Evolutionary conservation across 2,329 filamentous ascomycete genomes (phyloP), one percentile per base, ranked within the genome.

Genomic region (Zymoseptoria ardabiliae): DNA sequence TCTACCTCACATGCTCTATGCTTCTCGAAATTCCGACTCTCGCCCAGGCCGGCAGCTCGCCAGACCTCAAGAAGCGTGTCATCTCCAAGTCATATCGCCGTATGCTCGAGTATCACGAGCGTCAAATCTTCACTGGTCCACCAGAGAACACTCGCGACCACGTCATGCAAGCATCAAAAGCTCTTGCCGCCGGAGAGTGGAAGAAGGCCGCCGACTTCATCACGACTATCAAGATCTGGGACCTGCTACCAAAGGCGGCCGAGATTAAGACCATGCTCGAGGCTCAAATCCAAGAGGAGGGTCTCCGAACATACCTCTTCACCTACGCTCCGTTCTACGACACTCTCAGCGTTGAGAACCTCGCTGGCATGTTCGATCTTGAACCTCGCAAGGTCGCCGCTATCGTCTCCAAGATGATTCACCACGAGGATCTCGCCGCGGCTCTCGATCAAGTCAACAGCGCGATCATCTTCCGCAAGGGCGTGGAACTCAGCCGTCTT

Each of bases 291-390:
- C 95, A 99, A 76, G 94, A 99, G 76, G 94, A 99, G 80, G 94
- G 95, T 69, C 86, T 99, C 57, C 87, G 94, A 69, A 99, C 94
- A 57, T 99, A 97, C 76, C 90, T 99, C 69, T 99, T 99, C 84
- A 99, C 94, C 58, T 99, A 99, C 77, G 94, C 95, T 45, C 94
- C 94, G 57, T 99, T 95, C 83, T 99, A 99, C 81, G 94, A 99
- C 79, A 97, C 94, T 21, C 85, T 99, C 61, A 88, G 91, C 61
- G 83, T 97, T 68, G 82, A 85, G 66, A 95, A 92, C 22, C 83
- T 99, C 62, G 88, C 91, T 63, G 81, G 80, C 66, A 99, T 99
- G 94, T 99, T 99, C 76, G 94, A 99, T 78, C 87, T 99, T 22
- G 84, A 92, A 59, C 81, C 88, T 68, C 85, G 88, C 78, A 97